Evolutionary conservation across 164 flowering plant species (phyloP), one percentile per base, ranked within the genome.

Genomic region (Cinnamomum chago): DNA sequence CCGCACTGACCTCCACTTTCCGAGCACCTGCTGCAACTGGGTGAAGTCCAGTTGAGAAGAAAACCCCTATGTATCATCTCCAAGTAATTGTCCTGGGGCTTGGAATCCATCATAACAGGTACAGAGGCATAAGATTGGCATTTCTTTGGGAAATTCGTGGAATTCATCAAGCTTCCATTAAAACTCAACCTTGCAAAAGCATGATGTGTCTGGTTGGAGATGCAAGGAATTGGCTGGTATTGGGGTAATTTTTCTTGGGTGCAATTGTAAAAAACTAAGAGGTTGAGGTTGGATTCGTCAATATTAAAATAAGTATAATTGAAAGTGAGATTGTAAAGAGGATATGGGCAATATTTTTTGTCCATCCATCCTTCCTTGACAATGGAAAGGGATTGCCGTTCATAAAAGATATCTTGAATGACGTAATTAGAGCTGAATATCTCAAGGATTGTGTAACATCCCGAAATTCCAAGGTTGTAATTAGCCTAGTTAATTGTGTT

Each of bases 231-330:
- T 2, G 47, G 68, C 6, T 0, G 27, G 33, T 66, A 51, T 28
- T 12, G 68, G 17, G 20, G 68, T 28, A 81, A 58, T 0, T 70
- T 27, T 12, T 52, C 15, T 17, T 12, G 18, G 0, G 68, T 52
- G 74, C 91, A 89, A 33, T 86, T 80, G 76, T 86, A 86, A 70
- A 80, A 83, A 78, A 89, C 73, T 68, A 33, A 81, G 65, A 89
- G 76, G 68, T 83, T 66, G 14, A 50, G 1, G 22, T 76, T 55
- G 30, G 58, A 30, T 15, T 83, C 70, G 22, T 35, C 27, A 28
- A 66, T 28, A 15, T 66, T 2, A 6, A 78, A 85, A 0, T 86
- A 88, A 17, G 83, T 79, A 2, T 79, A 62, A 18, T 51, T 68
- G 67, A 85, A 71, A 76, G 77, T 87, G 64, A 87, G 15, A 50